These are phyloP conservation scores for Scenedesmus sp. DNA, from an alignment of 163 green algal species.

Conservation along the genomic window DNA sequence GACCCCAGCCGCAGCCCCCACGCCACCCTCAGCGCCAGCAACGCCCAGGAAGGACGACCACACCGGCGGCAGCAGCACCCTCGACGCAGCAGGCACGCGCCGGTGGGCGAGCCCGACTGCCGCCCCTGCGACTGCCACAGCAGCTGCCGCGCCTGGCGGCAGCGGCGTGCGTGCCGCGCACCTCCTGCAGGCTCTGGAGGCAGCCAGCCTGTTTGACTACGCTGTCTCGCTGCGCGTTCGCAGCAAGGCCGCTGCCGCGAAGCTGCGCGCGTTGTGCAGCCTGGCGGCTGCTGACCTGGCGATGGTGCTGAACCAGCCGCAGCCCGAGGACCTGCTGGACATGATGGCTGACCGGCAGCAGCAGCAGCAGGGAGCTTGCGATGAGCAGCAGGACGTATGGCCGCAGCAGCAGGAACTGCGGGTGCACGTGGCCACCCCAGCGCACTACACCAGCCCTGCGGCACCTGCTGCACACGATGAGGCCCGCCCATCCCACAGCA, in stretches of 20 bases:
- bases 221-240: background rate
- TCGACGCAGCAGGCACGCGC: background rate
- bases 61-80: background rate
- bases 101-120: too few relatives aligned
- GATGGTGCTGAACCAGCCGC: background rate
- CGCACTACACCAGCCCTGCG: background rate
- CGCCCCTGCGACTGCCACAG: background rate
- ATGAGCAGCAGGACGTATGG: background rate
- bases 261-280: background rate
- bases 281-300: background rate
- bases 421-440: background rate
- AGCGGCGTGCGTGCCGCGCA: background rate
- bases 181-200: background rate
- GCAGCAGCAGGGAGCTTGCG: background rate
- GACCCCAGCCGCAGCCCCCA: background rate
- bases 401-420: too few relatives aligned
- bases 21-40: background rate
- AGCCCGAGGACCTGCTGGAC: constrained; percentile 34
- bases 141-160: background rate
- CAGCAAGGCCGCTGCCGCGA: background rate
- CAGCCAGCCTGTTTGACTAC: background rate
- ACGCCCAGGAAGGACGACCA: background rate
- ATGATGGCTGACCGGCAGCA: constrained; percentile 23
- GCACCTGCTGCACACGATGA: background rate
- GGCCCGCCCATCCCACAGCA: background rate